phyloP scores from a whole-genome alignment of 768 basidiomycete species.

The Termitomyces sp. region DNA sequence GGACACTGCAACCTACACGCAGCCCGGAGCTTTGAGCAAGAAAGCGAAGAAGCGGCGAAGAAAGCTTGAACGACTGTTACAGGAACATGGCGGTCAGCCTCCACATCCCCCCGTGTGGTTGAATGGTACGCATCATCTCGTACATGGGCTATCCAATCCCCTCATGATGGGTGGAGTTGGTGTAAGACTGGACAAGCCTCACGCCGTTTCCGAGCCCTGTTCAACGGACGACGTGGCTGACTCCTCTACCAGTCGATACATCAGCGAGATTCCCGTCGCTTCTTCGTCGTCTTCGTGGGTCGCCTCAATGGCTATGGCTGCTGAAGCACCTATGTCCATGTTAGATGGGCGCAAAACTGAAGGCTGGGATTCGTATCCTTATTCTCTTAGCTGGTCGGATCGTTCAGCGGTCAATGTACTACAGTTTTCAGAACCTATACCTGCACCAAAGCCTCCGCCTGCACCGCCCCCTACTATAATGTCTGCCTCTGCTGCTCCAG shows the following conservation, averaged over 20 bases:
- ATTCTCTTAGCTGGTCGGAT: background rate
- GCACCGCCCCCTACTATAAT: slow-evolving; percentile 13
- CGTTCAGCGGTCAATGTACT: slow-evolving; percentile 4
- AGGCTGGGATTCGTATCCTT: background rate
- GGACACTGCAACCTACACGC: background rate
- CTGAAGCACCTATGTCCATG: slow-evolving; percentile 15
- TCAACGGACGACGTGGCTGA: slow-evolving; percentile 8
- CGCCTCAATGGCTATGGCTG: slow-evolving; percentile 35
- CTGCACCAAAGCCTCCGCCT: slow-evolving; percentile 4
- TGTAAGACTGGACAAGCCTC: background rate
- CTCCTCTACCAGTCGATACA: slow-evolving; percentile 6
- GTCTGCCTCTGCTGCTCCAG: slow-evolving; percentile 12
- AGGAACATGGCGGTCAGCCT: slow-evolving; percentile 19
- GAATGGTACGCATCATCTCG: slow-evolving; percentile 5
- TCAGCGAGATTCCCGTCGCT: background rate
- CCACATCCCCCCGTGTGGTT: slow-evolving; percentile 1
- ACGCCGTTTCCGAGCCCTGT: slow-evolving; percentile 1
- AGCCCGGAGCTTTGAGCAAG: slow-evolving; percentile 19
- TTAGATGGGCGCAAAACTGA: background rate
- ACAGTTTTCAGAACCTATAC: slow-evolving; percentile 5
- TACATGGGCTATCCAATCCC: background rate
- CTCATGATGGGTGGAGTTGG: background rate
- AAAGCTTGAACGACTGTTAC: slow-evolving; percentile 26
- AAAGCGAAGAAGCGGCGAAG: slow-evolving; percentile 36
- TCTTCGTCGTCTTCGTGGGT: slow-evolving; percentile 28